Base-by-base conservation (phyloP, 257 asterid species). In the Echites panduratus region DNA sequence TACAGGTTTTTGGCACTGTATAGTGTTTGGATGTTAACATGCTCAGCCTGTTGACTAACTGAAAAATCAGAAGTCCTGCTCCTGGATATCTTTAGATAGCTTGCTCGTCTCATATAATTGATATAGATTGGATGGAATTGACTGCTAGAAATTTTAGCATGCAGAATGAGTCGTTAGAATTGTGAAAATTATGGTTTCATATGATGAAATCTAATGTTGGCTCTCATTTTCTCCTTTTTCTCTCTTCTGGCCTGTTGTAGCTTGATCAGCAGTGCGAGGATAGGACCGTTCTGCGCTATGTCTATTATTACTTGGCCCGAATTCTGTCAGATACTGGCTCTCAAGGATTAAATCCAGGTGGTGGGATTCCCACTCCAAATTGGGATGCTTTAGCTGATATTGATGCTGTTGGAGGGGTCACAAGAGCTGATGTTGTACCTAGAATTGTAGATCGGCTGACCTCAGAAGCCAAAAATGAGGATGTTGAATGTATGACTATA, bases 301-400 rank as follows among this genome's bases (percentile, higher is more conserved):
- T 92, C 71, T 95, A 95, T 74, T 95, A 95, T 84, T 95, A 95
- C 89, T 77, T 95, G 88, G 99, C 99, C 40, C 88, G 99, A 76
- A 95, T 95, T 76, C 87, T 95, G 50, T 92, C 97, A 38, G 99
- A 95, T 79, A 85, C 98, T 80, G 97, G 98, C 68, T 85, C 97
- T 1, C 99, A 90, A 84, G 99, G 99, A 81, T 75, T 92, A 78
- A 90, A 88, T 85, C 84, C 98, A 24, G 98, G 97, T 73, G 99
- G 99, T 73, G 99, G 99, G 78, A 95, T 95, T 74, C 99, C 99
- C 71, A 95, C 99, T 58, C 99, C 98, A 58, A 95, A 95, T 81
- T 95, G 99, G 99, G 99, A 95, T 87, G 99, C 98, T 76, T 89
- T 95, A 87, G 99, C 99, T 57, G 99, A 92, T 78, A 90, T 95